phyloP scores from a whole-genome alignment of 208 protist genomes.

The Crithidia thermophila region DNA sequence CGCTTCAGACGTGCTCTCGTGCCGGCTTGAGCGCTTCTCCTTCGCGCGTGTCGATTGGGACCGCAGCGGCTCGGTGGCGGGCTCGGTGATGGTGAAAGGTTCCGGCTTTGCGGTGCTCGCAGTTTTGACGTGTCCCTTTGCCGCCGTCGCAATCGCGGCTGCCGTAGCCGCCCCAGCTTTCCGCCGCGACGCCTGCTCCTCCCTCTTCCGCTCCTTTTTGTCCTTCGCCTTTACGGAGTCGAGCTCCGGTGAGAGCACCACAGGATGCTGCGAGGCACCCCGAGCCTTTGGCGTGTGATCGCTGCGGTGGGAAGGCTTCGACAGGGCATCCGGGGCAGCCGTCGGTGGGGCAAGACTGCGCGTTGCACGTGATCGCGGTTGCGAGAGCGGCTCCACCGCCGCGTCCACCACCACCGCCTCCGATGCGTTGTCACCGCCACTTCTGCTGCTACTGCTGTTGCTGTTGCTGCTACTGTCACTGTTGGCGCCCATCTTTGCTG shows the following conservation, averaged over 20 bases:
- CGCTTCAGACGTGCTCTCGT: too few relatives aligned
- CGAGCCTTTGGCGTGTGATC: too few relatives aligned
- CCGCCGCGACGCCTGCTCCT: background rate
- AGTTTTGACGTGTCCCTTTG: background rate
- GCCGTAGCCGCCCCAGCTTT: background rate
- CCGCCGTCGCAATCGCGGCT: background rate
- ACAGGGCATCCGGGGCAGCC: background rate
- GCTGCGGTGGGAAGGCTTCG: background rate
- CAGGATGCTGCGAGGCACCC: too few relatives aligned
- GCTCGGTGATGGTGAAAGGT: slow-evolving; percentile 8
- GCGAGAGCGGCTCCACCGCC: slow-evolving; percentile 5
- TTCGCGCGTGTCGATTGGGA: background rate
- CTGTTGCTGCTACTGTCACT: too few relatives aligned
- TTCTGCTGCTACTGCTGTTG: background rate
- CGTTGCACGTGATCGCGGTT: background rate
- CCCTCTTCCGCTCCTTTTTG: background rate
- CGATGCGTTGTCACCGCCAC: background rate
- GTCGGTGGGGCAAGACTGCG: slow-evolving; percentile 11
- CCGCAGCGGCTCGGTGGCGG: background rate
- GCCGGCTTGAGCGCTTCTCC: too few relatives aligned
- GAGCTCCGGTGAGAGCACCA: background rate
- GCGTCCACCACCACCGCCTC: background rate
- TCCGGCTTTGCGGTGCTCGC: background rate
- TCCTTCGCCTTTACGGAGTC: background rate
- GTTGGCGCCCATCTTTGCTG: too few relatives aligned